Conservation (phyloP, 2,329 filamentous ascomycete genomes). For the Nemania serpens region DNA sequence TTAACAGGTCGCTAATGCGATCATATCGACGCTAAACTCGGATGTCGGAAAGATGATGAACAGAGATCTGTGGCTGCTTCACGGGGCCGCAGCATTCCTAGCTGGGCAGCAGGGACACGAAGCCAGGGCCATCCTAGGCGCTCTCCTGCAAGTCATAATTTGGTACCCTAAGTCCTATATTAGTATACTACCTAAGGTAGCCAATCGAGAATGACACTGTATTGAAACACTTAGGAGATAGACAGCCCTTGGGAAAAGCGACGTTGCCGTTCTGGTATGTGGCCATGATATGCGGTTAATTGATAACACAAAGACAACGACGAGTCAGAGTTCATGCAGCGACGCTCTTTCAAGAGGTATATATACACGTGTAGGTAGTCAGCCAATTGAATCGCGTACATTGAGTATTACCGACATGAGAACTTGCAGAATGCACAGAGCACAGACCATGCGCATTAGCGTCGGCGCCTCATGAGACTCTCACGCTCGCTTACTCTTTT, state of each 20-base stretch:
- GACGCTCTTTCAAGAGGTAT: no score
- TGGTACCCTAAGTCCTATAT: no score
- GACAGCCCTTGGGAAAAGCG: background rate
- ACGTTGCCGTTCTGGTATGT: background rate
- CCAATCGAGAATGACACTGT: background rate
- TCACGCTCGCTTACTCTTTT: no score
- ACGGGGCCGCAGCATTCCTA: background rate
- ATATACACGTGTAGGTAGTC: background rate
- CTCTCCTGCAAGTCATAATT: background rate
- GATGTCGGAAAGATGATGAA: conserved; percentile 19
- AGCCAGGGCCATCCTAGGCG: conserved; percentile 9
- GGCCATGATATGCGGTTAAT: no score
- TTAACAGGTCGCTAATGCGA: conserved; percentile 17
- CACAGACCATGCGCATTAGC: conserved; percentile 20
- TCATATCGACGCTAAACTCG: conserved; percentile 26
- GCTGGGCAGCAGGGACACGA: background rate
- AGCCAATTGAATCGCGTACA: background rate
- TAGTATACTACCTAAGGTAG: no score
- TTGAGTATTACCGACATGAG: no score
- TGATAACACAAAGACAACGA: no score
- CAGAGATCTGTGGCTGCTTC: conserved; percentile 16
- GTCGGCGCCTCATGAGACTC: background rate
- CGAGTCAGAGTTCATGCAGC: no score
- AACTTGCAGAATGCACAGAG: background rate
- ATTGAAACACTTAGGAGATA: background rate